phyloP scores from a whole-genome alignment of 306 rosid genomes.

The Trifolium repens region DNA sequence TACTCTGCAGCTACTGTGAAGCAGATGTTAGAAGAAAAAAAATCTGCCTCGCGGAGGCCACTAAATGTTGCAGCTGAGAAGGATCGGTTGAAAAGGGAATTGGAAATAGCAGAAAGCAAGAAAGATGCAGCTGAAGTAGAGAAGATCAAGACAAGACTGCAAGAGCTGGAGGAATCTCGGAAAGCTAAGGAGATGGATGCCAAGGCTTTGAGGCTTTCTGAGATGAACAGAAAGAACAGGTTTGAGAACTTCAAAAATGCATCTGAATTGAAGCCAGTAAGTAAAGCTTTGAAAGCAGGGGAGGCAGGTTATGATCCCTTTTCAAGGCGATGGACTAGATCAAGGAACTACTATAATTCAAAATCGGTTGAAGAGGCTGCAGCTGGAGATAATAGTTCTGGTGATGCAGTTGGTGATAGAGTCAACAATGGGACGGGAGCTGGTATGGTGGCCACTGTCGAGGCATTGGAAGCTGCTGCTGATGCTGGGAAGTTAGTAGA shows the following conservation, averaged over 20 bases:
- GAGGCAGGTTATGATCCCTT: slow-evolving; percentile 99
- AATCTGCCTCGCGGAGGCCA: slow-evolving; percentile 79
- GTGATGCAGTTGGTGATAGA: slow-evolving; percentile 37
- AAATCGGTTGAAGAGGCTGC: slow-evolving; percentile 57
- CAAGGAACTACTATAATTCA: slow-evolving; percentile 81
- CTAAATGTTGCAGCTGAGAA: slow-evolving; percentile 92
- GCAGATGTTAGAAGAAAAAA: slow-evolving; percentile 91
- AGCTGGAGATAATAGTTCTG: slow-evolving; percentile 47
- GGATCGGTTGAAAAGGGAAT: slow-evolving; percentile 74
- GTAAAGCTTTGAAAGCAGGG: slow-evolving; percentile 71
- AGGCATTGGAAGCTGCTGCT: slow-evolving; percentile 88
- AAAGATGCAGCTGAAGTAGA: slow-evolving; percentile 65
- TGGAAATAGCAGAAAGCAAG: slow-evolving; percentile 72
- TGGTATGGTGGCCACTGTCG: slow-evolving; percentile 81
- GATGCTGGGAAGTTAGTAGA: slow-evolving; percentile 94
- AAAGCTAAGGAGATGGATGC: slow-evolving; percentile 60
- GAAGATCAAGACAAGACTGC: slow-evolving; percentile 70
- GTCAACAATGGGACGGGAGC: slow-evolving; percentile 46
- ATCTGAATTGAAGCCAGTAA: slow-evolving; percentile 67
- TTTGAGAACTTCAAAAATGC: slow-evolving; percentile 96
- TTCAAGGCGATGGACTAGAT: slow-evolving; percentile 97
- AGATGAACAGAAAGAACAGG: slow-evolving; percentile 95
- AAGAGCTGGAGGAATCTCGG: slow-evolving; percentile 74
- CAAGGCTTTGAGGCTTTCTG: slow-evolving; percentile 86
- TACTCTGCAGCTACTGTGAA: slow-evolving; percentile 93